Evolutionary conservation across 2,329 filamentous ascomycete species (phyloP).

Genomic region (Spiromastix sp.): DNA sequence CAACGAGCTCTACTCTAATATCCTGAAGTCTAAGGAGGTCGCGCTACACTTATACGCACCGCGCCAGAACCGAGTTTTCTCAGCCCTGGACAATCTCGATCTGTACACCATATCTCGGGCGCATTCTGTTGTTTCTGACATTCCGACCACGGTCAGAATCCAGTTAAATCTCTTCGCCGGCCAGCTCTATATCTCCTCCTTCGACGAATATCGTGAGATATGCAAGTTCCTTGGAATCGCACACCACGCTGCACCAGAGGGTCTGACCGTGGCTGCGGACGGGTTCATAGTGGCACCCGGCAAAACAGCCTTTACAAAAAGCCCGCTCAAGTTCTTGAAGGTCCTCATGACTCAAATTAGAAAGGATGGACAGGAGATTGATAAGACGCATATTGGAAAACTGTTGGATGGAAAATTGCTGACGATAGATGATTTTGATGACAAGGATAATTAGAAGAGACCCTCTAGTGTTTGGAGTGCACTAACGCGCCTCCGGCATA

Average conservation of each 20-base stretch:
- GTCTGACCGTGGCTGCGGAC: constrained; percentile 19
- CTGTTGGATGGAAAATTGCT: constrained; percentile 30
- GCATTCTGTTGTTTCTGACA: no score
- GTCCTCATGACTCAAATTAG: constrained; percentile 23
- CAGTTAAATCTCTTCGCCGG: constrained; percentile 57
- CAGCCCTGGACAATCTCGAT: constrained; percentile 19
- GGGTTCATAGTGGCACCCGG: constrained; percentile 14
- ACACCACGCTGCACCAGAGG: constrained; percentile 10
- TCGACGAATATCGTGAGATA: constrained; percentile 40
- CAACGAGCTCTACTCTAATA: constrained; percentile 35
- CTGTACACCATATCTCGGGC: constrained; percentile 9
- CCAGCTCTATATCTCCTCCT: constrained; percentile 50
- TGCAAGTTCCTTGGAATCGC: constrained; percentile 13
- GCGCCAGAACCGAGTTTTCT: constrained; percentile 37
- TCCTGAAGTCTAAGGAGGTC: constrained; percentile 27
- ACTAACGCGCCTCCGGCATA: no score
- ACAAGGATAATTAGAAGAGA: no score
- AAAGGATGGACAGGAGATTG: constrained; percentile 29
- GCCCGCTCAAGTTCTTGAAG: constrained; percentile 34
- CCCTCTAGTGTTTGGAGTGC: no score
- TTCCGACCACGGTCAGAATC: constrained; percentile 5
- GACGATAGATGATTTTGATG: constrained; percentile 21
- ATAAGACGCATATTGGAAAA: constrained; percentile 37
- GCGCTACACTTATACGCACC: constrained; percentile 43
- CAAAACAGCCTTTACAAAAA: constrained; percentile 24